These are phyloP conservation scores for Lepraria neglecta DNA, from an alignment of 495 filamentous ascomycete genomes.

Conservation along the genomic window DNA sequence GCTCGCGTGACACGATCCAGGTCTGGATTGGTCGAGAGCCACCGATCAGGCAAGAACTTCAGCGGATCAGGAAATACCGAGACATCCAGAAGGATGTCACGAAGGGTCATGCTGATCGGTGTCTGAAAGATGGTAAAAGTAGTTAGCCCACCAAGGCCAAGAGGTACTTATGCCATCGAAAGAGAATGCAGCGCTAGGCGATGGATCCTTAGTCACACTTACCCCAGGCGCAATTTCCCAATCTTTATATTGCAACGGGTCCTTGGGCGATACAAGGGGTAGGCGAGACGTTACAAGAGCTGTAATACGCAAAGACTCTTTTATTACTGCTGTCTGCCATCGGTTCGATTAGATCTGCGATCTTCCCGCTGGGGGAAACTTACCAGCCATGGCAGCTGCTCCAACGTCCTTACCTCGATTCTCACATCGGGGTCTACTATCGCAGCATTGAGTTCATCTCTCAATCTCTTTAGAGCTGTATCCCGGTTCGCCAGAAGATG, in stretches of 20 bases:
- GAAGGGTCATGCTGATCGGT: constrained; percentile 41
- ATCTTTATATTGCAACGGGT: constrained; percentile 38
- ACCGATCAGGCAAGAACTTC: constrained; percentile 46
- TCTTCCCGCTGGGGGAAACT: constrained; percentile 28
- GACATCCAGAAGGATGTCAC: constrained; percentile 43
- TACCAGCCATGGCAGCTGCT: constrained; percentile 26
- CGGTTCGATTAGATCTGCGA: background rate
- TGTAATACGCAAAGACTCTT: constrained; percentile 28
- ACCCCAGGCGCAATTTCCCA: constrained; percentile 34
- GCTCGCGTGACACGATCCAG: constrained; percentile 33
- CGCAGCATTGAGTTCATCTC: constrained; percentile 21
- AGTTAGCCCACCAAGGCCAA: too few species aligned
- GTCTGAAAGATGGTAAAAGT: constrained; percentile 24
- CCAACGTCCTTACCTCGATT: constrained; percentile 21
- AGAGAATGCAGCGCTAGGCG: background rate
- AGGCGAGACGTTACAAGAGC: constrained; percentile 40
- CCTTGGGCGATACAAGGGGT: constrained; percentile 37
- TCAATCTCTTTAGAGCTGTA: constrained; percentile 20
- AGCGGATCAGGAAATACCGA: constrained; percentile 44
- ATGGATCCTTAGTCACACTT: too few species aligned
- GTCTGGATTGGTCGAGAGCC: constrained; percentile 33
- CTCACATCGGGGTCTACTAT: constrained; percentile 14
- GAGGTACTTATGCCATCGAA: too few species aligned
- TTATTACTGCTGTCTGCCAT: constrained; percentile 19
- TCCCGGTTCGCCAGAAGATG: constrained; percentile 29